Conservation (phyloP, 768 basidiomycete genomes). For the Lentinus tigrinus region DNA sequence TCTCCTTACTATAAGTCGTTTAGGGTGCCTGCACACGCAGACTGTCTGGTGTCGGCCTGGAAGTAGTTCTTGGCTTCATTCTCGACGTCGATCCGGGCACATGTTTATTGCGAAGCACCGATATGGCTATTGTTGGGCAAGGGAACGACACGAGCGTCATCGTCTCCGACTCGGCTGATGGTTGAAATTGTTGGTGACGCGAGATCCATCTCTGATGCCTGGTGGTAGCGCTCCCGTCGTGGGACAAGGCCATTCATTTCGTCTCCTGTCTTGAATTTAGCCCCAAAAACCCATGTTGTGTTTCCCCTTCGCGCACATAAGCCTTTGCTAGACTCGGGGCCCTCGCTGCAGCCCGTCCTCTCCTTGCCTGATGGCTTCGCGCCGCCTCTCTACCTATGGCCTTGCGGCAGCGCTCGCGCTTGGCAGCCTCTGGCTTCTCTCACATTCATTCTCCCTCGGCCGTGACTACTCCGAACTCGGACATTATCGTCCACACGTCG, state of each 20-base stretch:
- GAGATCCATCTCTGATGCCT: no score
- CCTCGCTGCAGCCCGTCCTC: background rate
- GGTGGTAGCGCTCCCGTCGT: no score
- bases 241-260: background rate
- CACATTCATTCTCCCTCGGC: background rate
- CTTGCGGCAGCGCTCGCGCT: background rate
- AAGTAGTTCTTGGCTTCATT: no score
- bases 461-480: background rate
- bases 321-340: background rate
- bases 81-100: no score
- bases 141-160: no score
- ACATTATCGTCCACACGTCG: background rate
- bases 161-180: no score
- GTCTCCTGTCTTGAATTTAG: background rate
- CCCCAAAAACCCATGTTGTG: background rate
- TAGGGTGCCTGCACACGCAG: no score
- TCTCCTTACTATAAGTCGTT: no score
- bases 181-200: no score
- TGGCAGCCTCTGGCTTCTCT: conserved; percentile 1
- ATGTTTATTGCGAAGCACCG: no score
- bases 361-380: background rate
- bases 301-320: background rate
- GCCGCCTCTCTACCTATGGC: background rate
- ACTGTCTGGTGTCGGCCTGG: no score
- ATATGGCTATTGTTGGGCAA: no score